Base-by-base conservation (phyloP, 345 rosid species). In the Atalantia buxifolia region DNA sequence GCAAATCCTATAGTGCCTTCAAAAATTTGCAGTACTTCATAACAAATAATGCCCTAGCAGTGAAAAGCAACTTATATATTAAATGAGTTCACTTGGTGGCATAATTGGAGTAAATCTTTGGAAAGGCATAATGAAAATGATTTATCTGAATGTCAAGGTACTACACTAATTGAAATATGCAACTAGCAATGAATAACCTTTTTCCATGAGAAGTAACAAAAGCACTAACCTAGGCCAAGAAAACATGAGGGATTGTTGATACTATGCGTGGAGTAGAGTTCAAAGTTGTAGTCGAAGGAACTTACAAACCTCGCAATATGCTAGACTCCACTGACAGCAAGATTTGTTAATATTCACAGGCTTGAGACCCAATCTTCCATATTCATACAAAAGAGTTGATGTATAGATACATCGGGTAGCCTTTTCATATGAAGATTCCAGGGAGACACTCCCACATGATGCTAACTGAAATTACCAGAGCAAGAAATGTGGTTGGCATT, bases 371-470 rank as follows among this genome's bases (percentile, higher is more conserved):
- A 83, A 75, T 28, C 79, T 84, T 56, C 81, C 80, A 57, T 83
- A 80, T 72, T 89, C 90, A 77, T 86, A 83, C 75, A 89, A 71
- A 80, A 89, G 83, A 12, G 90, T 87, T 28, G 90, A 89, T 38
- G 86, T 66, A 71, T 86, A 89, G 50, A 87, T 78, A 56, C 92
- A 89, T 81, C 86, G 66, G 25, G 83, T 55, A 65, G 85, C 89
- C 83, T 82, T 89, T 75, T 86, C 92, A 66, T 89, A 89, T 5
- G 90, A 89, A 57, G 89, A 87, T 77, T 84, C 89, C 72, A 89
- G 71, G 31, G 85, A 80, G 71, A 83, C 81, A 73, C 73, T 86
- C 60, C 90, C 90, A 70, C 92, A 87, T 25, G 87, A 89, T 42
- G 84, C 89, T 9, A 71, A 70, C 92, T 89, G 82, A 70, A 81